Conservation (phyloP, 129 eudicot species). For the Saposhnikovia divaricata region DNA sequence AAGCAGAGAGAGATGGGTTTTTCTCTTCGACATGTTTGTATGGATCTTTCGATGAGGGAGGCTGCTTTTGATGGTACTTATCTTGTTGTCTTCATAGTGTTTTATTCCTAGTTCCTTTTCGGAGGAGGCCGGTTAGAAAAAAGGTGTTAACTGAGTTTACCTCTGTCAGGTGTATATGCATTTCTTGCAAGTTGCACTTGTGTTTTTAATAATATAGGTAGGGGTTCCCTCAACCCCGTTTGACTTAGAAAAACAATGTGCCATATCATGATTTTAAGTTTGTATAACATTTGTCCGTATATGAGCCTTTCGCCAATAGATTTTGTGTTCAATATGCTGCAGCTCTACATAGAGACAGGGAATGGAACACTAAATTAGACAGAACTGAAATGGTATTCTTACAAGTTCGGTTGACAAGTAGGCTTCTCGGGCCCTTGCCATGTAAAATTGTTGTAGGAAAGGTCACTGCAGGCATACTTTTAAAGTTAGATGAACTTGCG, state of each 20-base stretch:
- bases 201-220: background rate
- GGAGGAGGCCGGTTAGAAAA: background rate
- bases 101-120: background rate
- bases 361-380: background rate
- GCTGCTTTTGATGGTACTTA: background rate
- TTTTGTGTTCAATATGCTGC: background rate
- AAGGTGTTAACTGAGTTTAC: background rate
- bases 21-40: background rate
- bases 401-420: slow-evolving; percentile 52
- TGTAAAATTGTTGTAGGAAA: slow-evolving; percentile 83
- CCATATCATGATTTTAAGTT: background rate
- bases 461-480: slow-evolving; percentile 47
- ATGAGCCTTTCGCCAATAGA: background rate
- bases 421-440: slow-evolving; percentile 65
- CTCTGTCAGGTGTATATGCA: background rate
- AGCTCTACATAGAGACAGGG: background rate
- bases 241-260: background rate
- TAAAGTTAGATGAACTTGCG: background rate
- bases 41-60: background rate
- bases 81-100: background rate
- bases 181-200: background rate
- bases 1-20: background rate
- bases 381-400: slow-evolving; percentile 10
- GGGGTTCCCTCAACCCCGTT: background rate
- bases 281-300: background rate